A percentile compares a stretch with the other conserved stretches of the same genome.
These are phyloP conservation scores for Venturia carpophila DNA, from an alignment of 2,329 filamentous ascomycete species.

Conservation along the genomic window DNA sequence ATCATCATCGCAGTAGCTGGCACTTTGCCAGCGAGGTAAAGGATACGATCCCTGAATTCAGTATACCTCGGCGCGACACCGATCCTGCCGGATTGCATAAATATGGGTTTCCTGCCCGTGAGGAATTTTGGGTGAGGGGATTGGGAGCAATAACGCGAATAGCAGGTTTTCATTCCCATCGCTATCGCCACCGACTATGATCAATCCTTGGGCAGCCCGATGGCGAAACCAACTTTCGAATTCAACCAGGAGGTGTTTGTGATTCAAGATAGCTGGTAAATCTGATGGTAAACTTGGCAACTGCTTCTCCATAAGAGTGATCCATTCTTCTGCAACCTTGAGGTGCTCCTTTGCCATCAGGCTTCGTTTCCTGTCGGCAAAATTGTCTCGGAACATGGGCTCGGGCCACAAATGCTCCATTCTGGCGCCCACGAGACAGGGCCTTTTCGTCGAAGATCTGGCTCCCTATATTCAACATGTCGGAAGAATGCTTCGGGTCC, in stretches of 20 bases:
- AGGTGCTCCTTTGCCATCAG: not conserved
- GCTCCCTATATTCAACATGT: not conserved
- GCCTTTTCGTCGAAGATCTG: not conserved
- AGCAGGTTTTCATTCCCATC: not conserved
- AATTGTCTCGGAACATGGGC: constrained; percentile 3
- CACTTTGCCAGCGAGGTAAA: not conserved
- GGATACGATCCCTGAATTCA: not conserved
- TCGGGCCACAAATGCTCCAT: constrained; percentile 6
- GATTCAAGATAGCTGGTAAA: not conserved
- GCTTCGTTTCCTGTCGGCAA: not conserved
- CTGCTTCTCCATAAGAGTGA: not conserved
- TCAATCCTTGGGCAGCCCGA: not conserved
- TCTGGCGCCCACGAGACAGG: constrained; percentile 5
- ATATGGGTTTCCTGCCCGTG: not conserved
- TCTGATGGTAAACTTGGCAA: not conserved
- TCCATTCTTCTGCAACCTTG: constrained; percentile 6
- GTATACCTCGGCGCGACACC: constrained; percentile 1
- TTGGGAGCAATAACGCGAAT: not conserved
- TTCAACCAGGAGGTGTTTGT: not conserved
- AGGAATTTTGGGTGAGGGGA: not conserved
- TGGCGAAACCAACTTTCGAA: not conserved
- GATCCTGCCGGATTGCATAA: not conserved
- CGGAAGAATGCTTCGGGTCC: not conserved
- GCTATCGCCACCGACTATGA: not conserved
- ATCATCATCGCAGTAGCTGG: not conserved